Base-by-base conservation (phyloP, 345 rosid species). In the Theobroma cacao region DNA sequence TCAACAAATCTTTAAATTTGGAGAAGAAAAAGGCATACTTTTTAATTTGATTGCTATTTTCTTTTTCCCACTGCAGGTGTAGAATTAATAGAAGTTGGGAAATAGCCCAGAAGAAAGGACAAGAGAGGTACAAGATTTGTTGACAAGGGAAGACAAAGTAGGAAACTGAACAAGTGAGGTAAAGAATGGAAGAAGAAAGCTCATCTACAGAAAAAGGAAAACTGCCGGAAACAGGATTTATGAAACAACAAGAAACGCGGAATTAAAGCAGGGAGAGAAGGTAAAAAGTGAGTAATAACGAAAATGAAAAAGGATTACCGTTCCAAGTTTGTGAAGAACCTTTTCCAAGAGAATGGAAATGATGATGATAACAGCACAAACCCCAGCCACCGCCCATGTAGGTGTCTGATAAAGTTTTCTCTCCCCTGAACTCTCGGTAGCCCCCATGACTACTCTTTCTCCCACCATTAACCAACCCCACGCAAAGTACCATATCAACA, bases 301-400 rank as follows among this genome's bases (percentile, higher is more conserved):
- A 20, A 79, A 15, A 17, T 1, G 1, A 20, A 80, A 40, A 30
- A 40, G 41, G 56, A 65, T 0, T 50, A 90, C 92, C 82, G 81
- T 82, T 84, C 98, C 98, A 38, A 88, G 84, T 87, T 87, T 96
- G 86, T 92, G 95, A 84, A 96, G 89, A 63, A 84, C 2, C 77
- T 85, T 92, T 69, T 94, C 98, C 73, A 96, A 80, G 80, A 79
- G 43, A 80, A 94, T 83, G 68, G 99, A 96, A 48, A 96, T 83
- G 83, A 91, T 55, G 58, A 96, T 90, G 84, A 96, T 89, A 78
- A 91, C 91, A 59, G 98, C 84, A 69, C 93, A 94, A 43, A 96
- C 93, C 33, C 76, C 74, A 38, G 97, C 92, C 50, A 96, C 98
- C 4, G 98, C 99, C 99, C 99, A 96, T 52, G 99, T 96, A 0